phyloP scores from a whole-genome alignment of 2,329 filamentous ascomycete genomes.

The Dactylonectria macrodidyma region DNA sequence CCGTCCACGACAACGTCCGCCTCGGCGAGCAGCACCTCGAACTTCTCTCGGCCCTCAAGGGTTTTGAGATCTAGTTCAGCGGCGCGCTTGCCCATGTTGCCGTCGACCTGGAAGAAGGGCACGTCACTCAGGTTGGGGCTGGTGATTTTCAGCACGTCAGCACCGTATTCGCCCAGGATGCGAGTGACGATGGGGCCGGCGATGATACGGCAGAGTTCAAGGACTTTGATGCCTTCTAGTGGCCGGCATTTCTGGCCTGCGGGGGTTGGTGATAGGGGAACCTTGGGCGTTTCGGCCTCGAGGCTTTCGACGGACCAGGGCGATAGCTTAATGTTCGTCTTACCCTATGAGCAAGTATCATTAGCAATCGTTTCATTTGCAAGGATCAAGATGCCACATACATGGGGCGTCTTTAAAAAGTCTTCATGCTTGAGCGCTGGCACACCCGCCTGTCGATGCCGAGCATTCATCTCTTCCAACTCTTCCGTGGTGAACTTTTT shows the following conservation, averaged over 20 bases:
- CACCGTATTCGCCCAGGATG: conserved; percentile 82
- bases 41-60: conserved; percentile 64
- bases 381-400: conserved; percentile 34
- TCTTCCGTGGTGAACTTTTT: conserved; percentile 67
- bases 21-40: conserved; percentile 72
- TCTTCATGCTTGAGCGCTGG: conserved; percentile 72
- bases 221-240: conserved; percentile 76
- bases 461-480: conserved; percentile 71
- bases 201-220: conserved; percentile 83
- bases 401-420: conserved; percentile 67
- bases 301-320: conserved; percentile 67
- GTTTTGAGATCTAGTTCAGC: conserved; percentile 75
- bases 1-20: conserved; percentile 78
- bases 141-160: conserved; percentile 81
- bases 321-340: conserved; percentile 56
- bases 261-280: conserved; percentile 51
- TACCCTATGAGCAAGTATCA: conserved; percentile 57
- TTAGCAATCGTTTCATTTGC: background rate
- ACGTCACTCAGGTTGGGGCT: conserved; percentile 78
- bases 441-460: conserved; percentile 72
- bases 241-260: conserved; percentile 46
- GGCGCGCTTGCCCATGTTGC: conserved; percentile 80
- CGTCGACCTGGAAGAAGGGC: conserved; percentile 80
- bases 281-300: conserved; percentile 64
- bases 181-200: conserved; percentile 81